Percentiles rank a stretch among this genome's conserved stretches.
These are phyloP conservation scores for Hyaloscypha bicolor DNA, from an alignment of 495 filamentous ascomycete genomes.

Conservation along the genomic window DNA sequence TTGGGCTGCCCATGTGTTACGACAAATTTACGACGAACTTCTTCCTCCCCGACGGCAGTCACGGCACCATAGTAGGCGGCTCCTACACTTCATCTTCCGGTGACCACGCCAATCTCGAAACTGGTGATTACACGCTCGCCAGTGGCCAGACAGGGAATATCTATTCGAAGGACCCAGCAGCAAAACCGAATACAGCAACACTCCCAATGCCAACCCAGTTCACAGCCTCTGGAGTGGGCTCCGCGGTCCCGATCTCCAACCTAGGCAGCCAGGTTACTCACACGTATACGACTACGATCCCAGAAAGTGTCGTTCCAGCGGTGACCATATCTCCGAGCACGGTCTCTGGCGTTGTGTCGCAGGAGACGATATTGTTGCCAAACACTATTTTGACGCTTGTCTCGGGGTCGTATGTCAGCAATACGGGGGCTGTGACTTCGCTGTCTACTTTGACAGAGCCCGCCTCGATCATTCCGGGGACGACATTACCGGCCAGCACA, in stretches of 20 bases:
- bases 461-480: constrained; percentile 9
- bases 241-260: constrained; percentile 38
- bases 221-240: constrained; percentile 39
- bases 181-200: constrained; percentile 42
- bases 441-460: not conserved
- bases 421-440: not conserved
- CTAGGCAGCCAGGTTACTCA: constrained; percentile 32
- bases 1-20: constrained; percentile 32
- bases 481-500: constrained; percentile 7
- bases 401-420: not conserved
- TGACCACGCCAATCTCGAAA: constrained; percentile 38
- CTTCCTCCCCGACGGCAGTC: constrained; percentile 43
- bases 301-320: constrained; percentile 14
- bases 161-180: constrained; percentile 34
- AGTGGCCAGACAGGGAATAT: constrained; percentile 41
- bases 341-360: not conserved
- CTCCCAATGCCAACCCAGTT: constrained; percentile 42
- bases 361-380: not conserved
- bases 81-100: constrained; percentile 35
- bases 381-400: not conserved
- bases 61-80: constrained; percentile 40
- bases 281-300: constrained; percentile 29
- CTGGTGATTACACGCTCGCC: constrained; percentile 38
- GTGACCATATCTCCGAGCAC: constrained; percentile 13
- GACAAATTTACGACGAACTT: constrained; percentile 48